A percentile compares a stretch with the other conserved stretches of the same genome.
phyloP scores from a whole-genome alignment of 805 yeast species.

The Pichia ethanolica region DNA sequence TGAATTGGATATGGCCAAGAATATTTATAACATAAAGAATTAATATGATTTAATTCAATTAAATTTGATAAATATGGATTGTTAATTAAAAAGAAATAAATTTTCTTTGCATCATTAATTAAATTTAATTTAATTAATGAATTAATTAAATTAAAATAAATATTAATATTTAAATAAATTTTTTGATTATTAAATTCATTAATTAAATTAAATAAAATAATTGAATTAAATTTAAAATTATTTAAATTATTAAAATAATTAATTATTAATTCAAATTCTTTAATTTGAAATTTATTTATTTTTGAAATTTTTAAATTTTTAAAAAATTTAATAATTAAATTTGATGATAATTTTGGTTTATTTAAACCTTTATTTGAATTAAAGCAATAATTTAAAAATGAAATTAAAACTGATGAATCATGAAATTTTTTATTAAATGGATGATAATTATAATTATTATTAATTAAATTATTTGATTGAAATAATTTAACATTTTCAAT shows the following conservation, averaged over 20 bases:
- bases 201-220: neutral
- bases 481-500: neutral
- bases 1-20: conserved; percentile 14
- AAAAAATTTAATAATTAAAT: conserved; percentile 3
- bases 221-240: neutral
- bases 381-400: conserved; percentile 14
- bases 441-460: conserved; percentile 5
- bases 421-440: conserved; percentile 15
- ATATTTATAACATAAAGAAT: conserved; percentile 9
- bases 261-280: neutral
- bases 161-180: conserved; percentile 5
- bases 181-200: neutral
- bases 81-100: conserved; percentile 8
- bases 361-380: neutral
- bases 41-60: neutral
- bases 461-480: neutral
- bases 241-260: neutral
- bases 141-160: conserved; percentile 14
- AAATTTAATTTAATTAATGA: conserved; percentile 15
- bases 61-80: neutral
- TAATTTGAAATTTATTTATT: neutral
- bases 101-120: conserved; percentile 12
- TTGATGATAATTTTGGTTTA: conserved; percentile 2
- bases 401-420: conserved; percentile 14
- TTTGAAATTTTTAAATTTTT: neutral